These are phyloP conservation scores for Oryza meridionalis DNA, from an alignment of 176 grass and related monocot species.

Conservation along the genomic window DNA sequence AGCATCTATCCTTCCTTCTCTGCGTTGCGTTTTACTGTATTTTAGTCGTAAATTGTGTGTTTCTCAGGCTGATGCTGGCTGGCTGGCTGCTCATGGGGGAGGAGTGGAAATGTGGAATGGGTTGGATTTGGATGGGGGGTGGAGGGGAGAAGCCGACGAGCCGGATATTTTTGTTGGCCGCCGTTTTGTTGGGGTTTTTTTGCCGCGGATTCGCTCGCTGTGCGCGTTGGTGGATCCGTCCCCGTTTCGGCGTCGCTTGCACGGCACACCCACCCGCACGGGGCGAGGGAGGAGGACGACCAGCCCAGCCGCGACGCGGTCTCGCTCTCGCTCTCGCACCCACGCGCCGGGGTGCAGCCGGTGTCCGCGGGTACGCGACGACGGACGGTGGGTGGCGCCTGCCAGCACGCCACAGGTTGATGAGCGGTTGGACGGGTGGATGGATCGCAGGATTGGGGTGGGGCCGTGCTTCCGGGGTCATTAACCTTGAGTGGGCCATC, in stretches of 20 bases:
- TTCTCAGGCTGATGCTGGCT: neutral
- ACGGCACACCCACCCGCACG: constrained; percentile 30
- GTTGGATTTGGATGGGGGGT: neutral
- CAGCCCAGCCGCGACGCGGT: neutral
- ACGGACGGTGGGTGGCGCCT: too few relatives aligned
- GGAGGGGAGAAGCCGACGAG: constrained; percentile 30
- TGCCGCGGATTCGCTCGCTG: neutral
- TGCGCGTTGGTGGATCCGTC: constrained; percentile 33
- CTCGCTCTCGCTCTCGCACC: neutral
- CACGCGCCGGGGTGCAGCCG: too few relatives aligned
- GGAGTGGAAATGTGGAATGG: constrained; percentile 5
- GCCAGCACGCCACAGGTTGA: too few relatives aligned
- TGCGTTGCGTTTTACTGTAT: neutral
- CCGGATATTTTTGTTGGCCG: constrained; percentile 18
- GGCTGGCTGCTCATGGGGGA: neutral
- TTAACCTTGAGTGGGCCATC: too few relatives aligned
- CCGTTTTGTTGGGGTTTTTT: neutral
- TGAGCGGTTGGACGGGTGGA: too few relatives aligned
- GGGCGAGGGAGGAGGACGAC: neutral
- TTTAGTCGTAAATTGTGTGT: neutral
- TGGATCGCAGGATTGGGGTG: too few relatives aligned
- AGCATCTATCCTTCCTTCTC: neutral
- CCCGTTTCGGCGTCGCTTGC: constrained; percentile 45
- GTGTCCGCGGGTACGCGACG: too few relatives aligned
- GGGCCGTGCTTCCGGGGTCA: too few relatives aligned